Conservation (phyloP, 2,329 filamentous ascomycete genomes). For the Rutstroemia sp. region DNA sequence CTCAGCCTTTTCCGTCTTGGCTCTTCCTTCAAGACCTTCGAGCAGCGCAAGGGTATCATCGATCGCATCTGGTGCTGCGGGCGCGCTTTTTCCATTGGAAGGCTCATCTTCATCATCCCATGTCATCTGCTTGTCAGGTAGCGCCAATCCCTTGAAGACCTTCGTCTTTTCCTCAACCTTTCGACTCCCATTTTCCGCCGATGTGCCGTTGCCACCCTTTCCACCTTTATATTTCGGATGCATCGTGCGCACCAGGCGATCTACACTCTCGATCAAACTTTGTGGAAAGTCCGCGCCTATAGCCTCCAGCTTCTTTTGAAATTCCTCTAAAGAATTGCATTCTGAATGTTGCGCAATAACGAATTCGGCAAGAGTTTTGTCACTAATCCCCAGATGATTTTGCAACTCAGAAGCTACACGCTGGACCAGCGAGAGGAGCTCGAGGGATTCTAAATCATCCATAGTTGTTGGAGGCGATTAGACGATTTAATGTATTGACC, state of each 20-base stretch:
- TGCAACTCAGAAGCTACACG: conserved; percentile 91
- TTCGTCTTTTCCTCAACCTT: conserved; percentile 65
- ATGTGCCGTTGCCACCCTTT: conserved; percentile 47
- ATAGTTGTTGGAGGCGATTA: conserved; percentile 15
- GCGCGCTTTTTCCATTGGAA: conserved; percentile 26
- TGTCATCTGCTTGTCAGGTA: conserved; percentile 66
- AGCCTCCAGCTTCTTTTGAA: conserved; percentile 65
- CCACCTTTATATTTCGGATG: conserved; percentile 81
- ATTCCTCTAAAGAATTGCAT: conserved; percentile 62
- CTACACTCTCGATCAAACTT: conserved; percentile 84
- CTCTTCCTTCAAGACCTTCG: conserved; percentile 73
- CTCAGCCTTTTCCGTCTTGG: conserved; percentile 32
- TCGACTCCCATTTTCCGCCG: conserved; percentile 35
- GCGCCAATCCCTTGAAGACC: conserved; percentile 82
- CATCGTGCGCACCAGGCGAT: conserved; percentile 80
- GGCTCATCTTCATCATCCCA: conserved; percentile 43
- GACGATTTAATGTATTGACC: neutral
- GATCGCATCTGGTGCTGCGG: conserved; percentile 56
- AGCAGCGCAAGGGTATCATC: conserved; percentile 90
- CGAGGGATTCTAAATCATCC: conserved; percentile 75
- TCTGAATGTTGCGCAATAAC: conserved; percentile 84
- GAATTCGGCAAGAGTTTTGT: conserved; percentile 95
- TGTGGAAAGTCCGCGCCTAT: conserved; percentile 73
- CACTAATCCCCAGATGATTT: conserved; percentile 84
- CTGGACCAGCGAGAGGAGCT: conserved; percentile 87